Base-by-base conservation (phyloP, 306 rosid species). In the Calophaca sinica region DNA sequence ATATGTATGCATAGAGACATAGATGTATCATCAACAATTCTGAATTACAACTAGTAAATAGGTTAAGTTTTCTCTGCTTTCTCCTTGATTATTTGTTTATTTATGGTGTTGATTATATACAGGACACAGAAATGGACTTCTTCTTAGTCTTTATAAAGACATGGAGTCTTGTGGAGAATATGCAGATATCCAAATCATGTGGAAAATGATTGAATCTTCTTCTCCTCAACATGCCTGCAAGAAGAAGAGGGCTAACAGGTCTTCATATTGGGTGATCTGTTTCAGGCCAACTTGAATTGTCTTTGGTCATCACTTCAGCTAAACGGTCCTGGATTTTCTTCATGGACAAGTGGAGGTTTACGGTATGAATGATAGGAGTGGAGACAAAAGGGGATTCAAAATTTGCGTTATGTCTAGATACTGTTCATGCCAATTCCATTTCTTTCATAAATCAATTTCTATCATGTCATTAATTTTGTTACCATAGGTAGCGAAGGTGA, bases 121-220 rank as follows among this genome's bases (percentile, higher is more conserved):
- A 88, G 96, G 89, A 65, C 72, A 75, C 3, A 66, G 81, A 35
- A 80, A 87, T 79, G 96, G 90, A 65, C 86, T 91, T 62, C 59
- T 84, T 20, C 26, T 20, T 39, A 76, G 44, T 81, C 89, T 94
- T 9, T 82, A 83, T 71, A 87, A 91, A 75, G 97, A 94, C 68
- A 83, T 91, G 83, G 93, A 91, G 54, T 88, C 91, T 51, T 87
- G 88, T 59, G 86, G 93, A 3, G 98, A 91, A 76, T 90, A 90
- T 79, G 83, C 41, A 82, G 98, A 94, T 79, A 91, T 91, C 61
- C 84, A 73, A 77, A 93, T 91, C 52, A 94, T 94, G 98, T 94
- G 97, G 98, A 84, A 85, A 85, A 91, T 94, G 67, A 80, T 94
- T 73, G 96, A 94, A 49, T 88, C 93, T 77, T 87, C 86, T 68